Evolutionary conservation across 345 rosid species (phyloP).

Genomic region (Gossypium mustelinum): DNA sequence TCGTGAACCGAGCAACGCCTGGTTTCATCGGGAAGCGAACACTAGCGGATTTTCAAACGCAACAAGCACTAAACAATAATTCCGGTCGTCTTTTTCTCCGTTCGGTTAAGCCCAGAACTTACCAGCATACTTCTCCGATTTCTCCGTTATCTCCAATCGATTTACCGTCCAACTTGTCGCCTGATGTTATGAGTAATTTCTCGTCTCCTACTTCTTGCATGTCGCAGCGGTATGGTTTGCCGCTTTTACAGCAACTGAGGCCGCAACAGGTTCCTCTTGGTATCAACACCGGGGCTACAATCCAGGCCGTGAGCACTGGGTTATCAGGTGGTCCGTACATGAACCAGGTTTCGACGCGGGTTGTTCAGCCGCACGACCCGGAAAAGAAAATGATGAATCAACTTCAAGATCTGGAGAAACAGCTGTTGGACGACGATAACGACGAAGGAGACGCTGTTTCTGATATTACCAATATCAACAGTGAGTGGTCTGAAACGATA

Average conservation of each 20-base stretch:
- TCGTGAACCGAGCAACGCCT: conserved; percentile 41
- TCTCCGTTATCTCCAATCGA: conserved; percentile 37
- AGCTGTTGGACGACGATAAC: conserved; percentile 68
- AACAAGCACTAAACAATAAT: conserved; percentile 25
- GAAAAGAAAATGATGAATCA: conserved; percentile 71
- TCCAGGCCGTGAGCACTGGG: conserved; percentile 19
- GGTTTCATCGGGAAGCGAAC: conserved; percentile 59
- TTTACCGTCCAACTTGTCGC: conserved; percentile 29
- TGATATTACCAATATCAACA: conserved; percentile 60
- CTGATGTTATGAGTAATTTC: conserved; percentile 18
- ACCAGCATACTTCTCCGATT: conserved; percentile 34
- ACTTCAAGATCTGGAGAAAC: conserved; percentile 80
- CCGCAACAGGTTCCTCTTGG: conserved; percentile 19
- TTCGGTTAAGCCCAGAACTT: conserved; percentile 68
- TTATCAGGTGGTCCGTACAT: conserved; percentile 33
- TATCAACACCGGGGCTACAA: background rate
- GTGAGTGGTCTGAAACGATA: conserved; percentile 25
- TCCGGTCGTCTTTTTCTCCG: conserved; percentile 49
- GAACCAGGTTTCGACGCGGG: conserved; percentile 36
- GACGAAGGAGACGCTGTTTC: conserved; percentile 67
- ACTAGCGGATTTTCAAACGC: conserved; percentile 61
- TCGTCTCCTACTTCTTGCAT: conserved; percentile 24
- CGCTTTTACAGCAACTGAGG: conserved; percentile 57
- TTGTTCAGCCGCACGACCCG: conserved; percentile 30
- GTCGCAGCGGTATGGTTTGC: conserved; percentile 47